Conservation (phyloP, 2,329 filamentous ascomycete species). For the Trichophyton verrucosum region DNA sequence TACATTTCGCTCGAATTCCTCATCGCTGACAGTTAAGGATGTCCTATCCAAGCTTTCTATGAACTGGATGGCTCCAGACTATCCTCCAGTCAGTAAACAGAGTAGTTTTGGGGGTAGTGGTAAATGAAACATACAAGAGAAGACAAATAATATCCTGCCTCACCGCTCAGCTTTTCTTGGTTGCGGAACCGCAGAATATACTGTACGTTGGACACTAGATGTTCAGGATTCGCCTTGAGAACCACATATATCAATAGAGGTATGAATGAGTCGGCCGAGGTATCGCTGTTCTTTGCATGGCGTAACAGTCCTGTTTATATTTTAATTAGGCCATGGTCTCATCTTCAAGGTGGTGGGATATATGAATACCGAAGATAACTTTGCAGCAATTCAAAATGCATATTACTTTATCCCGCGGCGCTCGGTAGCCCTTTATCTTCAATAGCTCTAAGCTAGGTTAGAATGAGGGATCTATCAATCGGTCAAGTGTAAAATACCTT, state of each 20-base stretch:
- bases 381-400: constrained; percentile 98
- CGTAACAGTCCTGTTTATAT: constrained; percentile 55
- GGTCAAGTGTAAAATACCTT: constrained; percentile 44
- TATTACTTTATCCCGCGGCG: constrained; percentile 96
- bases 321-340: constrained; percentile 9
- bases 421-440: constrained; percentile 93
- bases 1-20: constrained; percentile 93
- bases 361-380: constrained; percentile 74
- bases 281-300: constrained; percentile 74
- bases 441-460: constrained; percentile 53
- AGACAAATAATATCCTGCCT: constrained; percentile 95
- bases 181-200: constrained; percentile 96
- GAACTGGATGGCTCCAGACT: constrained; percentile 74
- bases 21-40: constrained; percentile 80
- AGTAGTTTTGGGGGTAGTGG: neutral
- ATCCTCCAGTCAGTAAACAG: constrained; percentile 3
- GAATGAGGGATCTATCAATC: neutral
- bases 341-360: neutral
- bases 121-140: constrained; percentile 50
- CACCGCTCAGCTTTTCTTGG: constrained; percentile 92
- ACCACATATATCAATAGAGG: constrained; percentile 92
- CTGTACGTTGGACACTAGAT: constrained; percentile 93
- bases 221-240: constrained; percentile 83
- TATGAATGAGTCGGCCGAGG: constrained; percentile 92
- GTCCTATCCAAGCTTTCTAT: constrained; percentile 94